phyloP scores from a whole-genome alignment of 768 basidiomycete species.

The Kwoniella newhampshirensis region DNA sequence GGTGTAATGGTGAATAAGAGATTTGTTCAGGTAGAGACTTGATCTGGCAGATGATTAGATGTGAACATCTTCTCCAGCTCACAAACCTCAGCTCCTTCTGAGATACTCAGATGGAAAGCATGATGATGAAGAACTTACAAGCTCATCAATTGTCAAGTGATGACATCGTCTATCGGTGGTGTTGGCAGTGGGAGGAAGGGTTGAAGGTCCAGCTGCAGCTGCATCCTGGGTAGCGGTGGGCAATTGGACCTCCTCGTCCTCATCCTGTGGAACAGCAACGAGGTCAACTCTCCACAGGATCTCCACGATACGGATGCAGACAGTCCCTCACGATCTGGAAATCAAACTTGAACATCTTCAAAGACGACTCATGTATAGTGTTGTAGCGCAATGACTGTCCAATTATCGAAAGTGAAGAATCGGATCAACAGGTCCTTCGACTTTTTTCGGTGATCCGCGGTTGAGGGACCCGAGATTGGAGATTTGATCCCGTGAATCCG shows the following conservation, averaged over 20 bases:
- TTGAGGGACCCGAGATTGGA: too few species aligned
- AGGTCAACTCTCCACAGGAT: constrained; percentile 26
- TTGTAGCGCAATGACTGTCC: too few species aligned
- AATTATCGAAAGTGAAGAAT: too few species aligned
- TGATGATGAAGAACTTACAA: constrained; percentile 31
- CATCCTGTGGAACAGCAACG: constrained; percentile 22
- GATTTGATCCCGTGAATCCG: too few species aligned
- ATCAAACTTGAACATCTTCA: constrained; percentile 67
- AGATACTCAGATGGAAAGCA: neutral
- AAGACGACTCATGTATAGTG: too few species aligned
- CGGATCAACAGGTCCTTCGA: too few species aligned
- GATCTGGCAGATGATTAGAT: constrained; percentile 58
- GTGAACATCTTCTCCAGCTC: neutral
- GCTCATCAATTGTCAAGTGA: constrained; percentile 40
- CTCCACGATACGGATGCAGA: neutral
- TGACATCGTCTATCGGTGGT: constrained; percentile 20
- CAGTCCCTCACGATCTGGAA: constrained; percentile 59
- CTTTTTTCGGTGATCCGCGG: too few species aligned
- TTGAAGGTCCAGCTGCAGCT: constrained; percentile 31
- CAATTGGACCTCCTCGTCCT: constrained; percentile 12
- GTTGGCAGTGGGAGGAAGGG: constrained; percentile 13
- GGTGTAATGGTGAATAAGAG: constrained; percentile 72
- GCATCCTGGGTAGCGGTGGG: constrained; percentile 1
- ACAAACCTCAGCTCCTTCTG: neutral
- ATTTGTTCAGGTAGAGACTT: constrained; percentile 68